Evolutionary conservation across 345 rosid species (phyloP), one percentile per base, ranked within the genome.

Genomic region (Pugionium dolabratum): DNA sequence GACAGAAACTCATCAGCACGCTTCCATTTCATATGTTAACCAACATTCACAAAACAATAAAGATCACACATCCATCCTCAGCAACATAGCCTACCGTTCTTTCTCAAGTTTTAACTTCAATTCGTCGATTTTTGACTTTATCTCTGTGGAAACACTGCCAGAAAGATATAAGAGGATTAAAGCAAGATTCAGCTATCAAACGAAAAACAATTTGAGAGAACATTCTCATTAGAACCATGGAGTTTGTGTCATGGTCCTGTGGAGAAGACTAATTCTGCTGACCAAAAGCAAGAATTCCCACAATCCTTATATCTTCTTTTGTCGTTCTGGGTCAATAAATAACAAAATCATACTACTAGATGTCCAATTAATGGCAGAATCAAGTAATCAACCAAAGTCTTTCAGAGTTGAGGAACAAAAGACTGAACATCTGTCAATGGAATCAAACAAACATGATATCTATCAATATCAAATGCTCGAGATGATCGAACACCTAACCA

Each of bases 21-120:
- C 7, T 64, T 57, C 27, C 60, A 50, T 51, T 34, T 28, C 29
- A 28, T 28, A 65, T 25, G 49, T 33, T 52, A 51, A 27, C 49
- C 10, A 60, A 33, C 52, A 60, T 54, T 25, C 44, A 53, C 26
- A 59, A 36, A 59, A 10, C n/a, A 44, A 59, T 42, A 6, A 58
- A 43, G 32, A 49, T 40, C 53, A 6, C 8, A 62, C 4, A 29
- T 69, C 26, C 25, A 58, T 58, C 42, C 42, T 9, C 37, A 61
- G 34, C 42, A 62, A 26, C 28, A 6, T 25, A 48, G 51, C 6
- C 62, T 78, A 91, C 97, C 96, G 84, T 54, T 88, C 97, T 78
- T 83, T 88, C 75, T 86, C 96, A 28, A 85, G 74, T 67, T 80
- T 91, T 4, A 79, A 64, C 76, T 85, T 91, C 83, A 91, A 42